Evolutionary conservation across 371 early-diverging fungal species (phyloP), one percentile per base, ranked within the genome.

Genomic region (Circinella minor): DNA sequence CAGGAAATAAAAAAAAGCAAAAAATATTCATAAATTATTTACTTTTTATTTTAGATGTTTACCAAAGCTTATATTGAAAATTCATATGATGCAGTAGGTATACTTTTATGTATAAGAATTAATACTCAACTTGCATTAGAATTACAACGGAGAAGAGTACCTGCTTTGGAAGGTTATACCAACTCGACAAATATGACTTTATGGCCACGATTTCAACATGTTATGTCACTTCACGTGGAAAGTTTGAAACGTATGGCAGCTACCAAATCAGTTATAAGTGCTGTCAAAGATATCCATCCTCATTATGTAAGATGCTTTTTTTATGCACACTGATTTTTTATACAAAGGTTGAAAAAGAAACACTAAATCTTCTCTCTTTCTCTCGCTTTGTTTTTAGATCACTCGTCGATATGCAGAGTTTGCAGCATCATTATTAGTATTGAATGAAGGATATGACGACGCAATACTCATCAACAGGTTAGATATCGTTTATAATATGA

Each of bases 191-290:
- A 95, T 69, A 95, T 95, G 91, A 74, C 92, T n/a, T 80, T 98
- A 37, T 96, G 96, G 97, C 97, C 97, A 17, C 82, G 95, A 11
- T 97, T 95, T 76, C 95, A 95, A 69, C 79, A 89, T 47, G 86
- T 98, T 15, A 91, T 98, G 77, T 92, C 94, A 62, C 72, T 92
- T 73, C 96, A 97, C 74, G 88, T 94, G 4, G 95, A 96, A 60
- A 94, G 94, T 65, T 74, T 95, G 43, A 88, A 87, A 49, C 93
- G 92, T 65, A 85, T 86, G 81, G 88, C 88, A 8, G 78, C 80
- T 61, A 85, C 72, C 20, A 90, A 86, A 70, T 77, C 92, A 36
- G 72, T 89, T 1, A 68, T 81, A 34, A 73, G 65, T 27, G 73
- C 80, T n/a, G 86, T 83, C 46, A 93, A 91, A 71, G 94, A 93